Base-by-base conservation (phyloP, 805 yeast species). In the Candida ponderosae region DNA sequence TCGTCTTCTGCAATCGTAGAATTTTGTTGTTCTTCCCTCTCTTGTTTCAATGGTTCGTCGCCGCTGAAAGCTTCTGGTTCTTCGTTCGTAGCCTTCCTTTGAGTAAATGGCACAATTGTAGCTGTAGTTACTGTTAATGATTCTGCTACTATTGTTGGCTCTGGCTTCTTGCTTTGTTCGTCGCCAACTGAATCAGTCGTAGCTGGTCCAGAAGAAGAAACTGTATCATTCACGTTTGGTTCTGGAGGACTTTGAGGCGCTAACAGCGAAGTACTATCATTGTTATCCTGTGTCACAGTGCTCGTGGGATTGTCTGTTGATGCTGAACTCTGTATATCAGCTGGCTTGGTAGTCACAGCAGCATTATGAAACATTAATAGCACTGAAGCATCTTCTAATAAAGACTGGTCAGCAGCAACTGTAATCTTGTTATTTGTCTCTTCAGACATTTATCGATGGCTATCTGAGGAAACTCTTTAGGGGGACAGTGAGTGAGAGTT, bases 51-150 rank as follows among this genome's bases (percentile, higher is more conserved):
- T n/a, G n/a, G n/a, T n/a, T n/a, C n/a, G n/a, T n/a, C n/a, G n/a
- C n/a, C n/a, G n/a, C n/a, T n/a, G n/a, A n/a, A n/a, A 40, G 24
- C 33, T 19, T 31, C 16, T 33, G 35, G 16, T 3, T 31, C n/a
- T 16, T 34, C 38, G 4, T 36, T 35, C 32, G 44, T 21, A 33
- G 43, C 39, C 5, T 30, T 32, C 4, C 43, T 51, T 15, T 70
- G 51, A 4, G 88, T 88, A 27, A 83, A 53, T 1, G 93, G 93
- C 13, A 76, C 70, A 13, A 79, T 84, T 3, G 89, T 89, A 0
- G 90, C 93, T 0, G 84, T 89, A 0, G 90, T 90, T 0, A 83
- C 86, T 4, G 88, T 87, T 35, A 83, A 62, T 0, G 90, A 90
- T 8, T 89, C 90, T 2, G 93, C 93, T 0, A 90, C 93, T 8